Conservation (phyloP, 805 yeast species). For the Nakazawaea holstii region DNA sequence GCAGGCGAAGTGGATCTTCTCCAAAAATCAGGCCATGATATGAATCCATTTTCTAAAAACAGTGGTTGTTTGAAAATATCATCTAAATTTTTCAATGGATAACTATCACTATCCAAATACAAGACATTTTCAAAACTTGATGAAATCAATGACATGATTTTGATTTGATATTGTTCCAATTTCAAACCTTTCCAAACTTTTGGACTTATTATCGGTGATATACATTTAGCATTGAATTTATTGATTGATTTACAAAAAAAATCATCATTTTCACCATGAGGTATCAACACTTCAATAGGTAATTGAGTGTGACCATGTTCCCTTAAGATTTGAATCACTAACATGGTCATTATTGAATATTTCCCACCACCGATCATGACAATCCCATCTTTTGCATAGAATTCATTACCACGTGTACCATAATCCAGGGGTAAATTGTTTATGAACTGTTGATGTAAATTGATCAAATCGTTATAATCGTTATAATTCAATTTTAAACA, state of each 20-base stretch:
- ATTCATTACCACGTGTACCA: conserved; percentile 26
- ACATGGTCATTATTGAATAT: conserved; percentile 56
- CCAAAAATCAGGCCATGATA: conserved; percentile 62
- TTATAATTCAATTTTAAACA: conserved; percentile 6
- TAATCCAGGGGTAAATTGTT: conserved; percentile 26
- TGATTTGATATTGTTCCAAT: conserved; percentile 43
- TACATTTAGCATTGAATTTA: conserved; percentile 53
- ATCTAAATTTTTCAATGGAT: conserved; percentile 44
- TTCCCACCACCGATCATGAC: conserved; percentile 71
- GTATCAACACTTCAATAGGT: conserved; percentile 47
- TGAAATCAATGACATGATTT: conserved; percentile 41
- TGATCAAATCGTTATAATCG: conserved; percentile 24
- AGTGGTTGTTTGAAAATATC: conserved; percentile 51
- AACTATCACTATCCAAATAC: conserved; percentile 48
- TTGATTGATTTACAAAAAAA: conserved; percentile 35
- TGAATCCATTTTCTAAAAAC: conserved; percentile 42
- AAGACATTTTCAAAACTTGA: conserved; percentile 49
- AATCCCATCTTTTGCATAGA: conserved; percentile 52
- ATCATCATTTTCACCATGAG: conserved; percentile 38
- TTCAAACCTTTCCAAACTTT: conserved; percentile 29
- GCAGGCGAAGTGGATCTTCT: conserved; percentile 48
- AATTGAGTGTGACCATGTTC: conserved; percentile 38
- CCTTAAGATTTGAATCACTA: conserved; percentile 44
- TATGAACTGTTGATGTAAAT: conserved; percentile 45
- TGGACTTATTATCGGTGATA: conserved; percentile 44